Conservation (phyloP, 129 eudicot genomes). For the carrot (Daucus carota) region DH1_v3.0 NC_030386.2:30007501-30008000, state of each 20-base stretch:
- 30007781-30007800: not conserved
- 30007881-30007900: not conserved
- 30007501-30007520: no score
- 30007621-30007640: no score
- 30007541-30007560: not conserved
- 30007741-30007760: not conserved
- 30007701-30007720: not conserved
- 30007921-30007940: constrained; percentile 10
- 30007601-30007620: not conserved
- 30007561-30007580: not conserved
- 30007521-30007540: not conserved
- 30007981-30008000: not conserved
- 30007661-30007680: not conserved
- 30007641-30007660: no score
- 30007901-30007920: constrained; percentile 12
- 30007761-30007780: not conserved
- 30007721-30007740: not conserved
- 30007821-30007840: not conserved
- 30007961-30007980: not conserved
- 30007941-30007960: not conserved
- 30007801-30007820: not conserved
- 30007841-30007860: not conserved
- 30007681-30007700: not conserved
- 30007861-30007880: constrained; percentile 20
- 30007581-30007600: not conserved